phyloP scores from a whole-genome alignment of 2,329 filamentous ascomycete genomes.

The Ceratocystis cacaofunesta region DNA sequence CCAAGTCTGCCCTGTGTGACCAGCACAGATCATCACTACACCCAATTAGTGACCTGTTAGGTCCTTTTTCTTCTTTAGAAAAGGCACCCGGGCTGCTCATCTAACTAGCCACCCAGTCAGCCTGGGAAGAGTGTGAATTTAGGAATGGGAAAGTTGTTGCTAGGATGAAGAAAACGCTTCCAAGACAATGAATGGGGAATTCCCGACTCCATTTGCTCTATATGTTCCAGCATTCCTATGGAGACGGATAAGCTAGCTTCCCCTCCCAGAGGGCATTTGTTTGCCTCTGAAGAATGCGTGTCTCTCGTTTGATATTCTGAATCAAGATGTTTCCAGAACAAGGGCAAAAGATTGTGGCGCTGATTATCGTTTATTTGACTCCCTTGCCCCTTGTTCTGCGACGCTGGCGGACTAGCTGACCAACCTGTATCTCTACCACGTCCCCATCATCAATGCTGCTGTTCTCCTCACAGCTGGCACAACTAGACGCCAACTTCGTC shows the following conservation, averaged over 20 bases:
- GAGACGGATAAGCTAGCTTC: neutral
- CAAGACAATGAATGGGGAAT: neutral
- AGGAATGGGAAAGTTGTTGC: neutral
- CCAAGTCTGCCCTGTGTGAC: neutral
- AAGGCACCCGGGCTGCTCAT: neutral
- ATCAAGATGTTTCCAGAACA: neutral
- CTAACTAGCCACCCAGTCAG: neutral
- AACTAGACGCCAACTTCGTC: neutral
- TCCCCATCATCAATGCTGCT: neutral
- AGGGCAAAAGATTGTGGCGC: neutral
- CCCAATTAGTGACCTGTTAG: neutral
- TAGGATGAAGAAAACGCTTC: neutral
- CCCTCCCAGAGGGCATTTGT: neutral
- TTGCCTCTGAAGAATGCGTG: slow-evolving; percentile 4
- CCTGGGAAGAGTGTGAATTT: neutral
- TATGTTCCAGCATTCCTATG: neutral
- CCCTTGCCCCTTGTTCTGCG: neutral
- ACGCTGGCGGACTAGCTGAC: neutral
- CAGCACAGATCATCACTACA: neutral
- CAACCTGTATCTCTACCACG: neutral
- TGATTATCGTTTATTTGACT: neutral
- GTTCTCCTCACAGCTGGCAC: neutral
- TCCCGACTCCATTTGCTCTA: neutral
- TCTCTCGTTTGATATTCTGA: neutral
- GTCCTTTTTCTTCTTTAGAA: neutral